phyloP scores from a whole-genome alignment of 495 filamentous ascomycete species.

The Neurospora terricola region DNA sequence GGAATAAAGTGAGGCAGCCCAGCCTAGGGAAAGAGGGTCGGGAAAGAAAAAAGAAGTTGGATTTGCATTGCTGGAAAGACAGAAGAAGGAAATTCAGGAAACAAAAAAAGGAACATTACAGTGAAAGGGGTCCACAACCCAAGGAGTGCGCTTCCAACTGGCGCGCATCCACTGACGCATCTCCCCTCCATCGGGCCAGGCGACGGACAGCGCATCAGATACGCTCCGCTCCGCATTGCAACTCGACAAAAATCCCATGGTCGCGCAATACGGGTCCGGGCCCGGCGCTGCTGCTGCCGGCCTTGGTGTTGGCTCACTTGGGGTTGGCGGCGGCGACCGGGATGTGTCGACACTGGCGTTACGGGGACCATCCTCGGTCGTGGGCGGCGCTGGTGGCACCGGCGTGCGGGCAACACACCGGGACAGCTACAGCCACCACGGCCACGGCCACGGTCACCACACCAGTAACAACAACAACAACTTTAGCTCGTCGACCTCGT shows the following conservation, averaged over 20 bases:
- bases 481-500: slow-evolving; percentile 36
- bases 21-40: background rate
- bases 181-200: background rate
- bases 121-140: background rate
- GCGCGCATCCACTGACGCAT: background rate
- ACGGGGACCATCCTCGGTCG: slow-evolving; percentile 48
- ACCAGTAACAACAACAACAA: slow-evolving; percentile 10
- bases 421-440: slow-evolving; percentile 4
- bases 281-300: slow-evolving; percentile 14
- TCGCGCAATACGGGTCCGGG: background rate
- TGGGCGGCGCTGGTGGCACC: slow-evolving; percentile 16
- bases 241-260: background rate
- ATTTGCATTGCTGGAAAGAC: background rate
- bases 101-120: background rate
- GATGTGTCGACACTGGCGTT: slow-evolving; percentile 37
- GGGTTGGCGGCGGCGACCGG: slow-evolving; percentile 28
- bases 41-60: background rate
- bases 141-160: background rate
- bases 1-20: background rate
- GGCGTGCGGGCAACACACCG: slow-evolving; percentile 25
- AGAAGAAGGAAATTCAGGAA: background rate
- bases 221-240: slow-evolving; percentile 3
- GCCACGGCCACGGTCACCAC: slow-evolving; percentile 28
- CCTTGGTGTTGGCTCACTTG: background rate
- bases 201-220: background rate